Base-by-base conservation (phyloP, 257 asterid species). In the Solanum bulbocastanum region DNA sequence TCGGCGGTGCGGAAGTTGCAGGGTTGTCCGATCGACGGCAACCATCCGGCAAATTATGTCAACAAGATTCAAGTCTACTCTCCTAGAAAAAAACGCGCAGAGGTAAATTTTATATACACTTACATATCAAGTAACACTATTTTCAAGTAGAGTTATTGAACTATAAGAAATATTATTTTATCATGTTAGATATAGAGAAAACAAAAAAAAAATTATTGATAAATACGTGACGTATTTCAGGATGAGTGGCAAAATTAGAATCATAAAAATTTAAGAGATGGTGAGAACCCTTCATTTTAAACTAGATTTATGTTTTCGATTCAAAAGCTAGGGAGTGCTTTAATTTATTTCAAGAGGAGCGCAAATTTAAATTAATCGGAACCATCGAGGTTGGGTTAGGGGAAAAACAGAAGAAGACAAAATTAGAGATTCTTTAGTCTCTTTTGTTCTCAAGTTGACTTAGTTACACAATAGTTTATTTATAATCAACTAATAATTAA, bases 21-120 rank as follows among this genome's bases (percentile, higher is more conserved):
- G 2, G 44, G 92, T 5, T 94, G 96, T 52, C 7, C 83, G 0
- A 22, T 32, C 0, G 32, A 44, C 4, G 94, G 95, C n/a, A 91
- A 90, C 35, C 94, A 90, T 73, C 85, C 96, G 0, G 96, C 96
- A 8, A 92, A 92, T 86, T 87, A 87, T 15, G 42, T 93, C 25
- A 49, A 84, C 5, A 32, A 13, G 37, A 88, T 92, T 56, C 86
- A 83, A 46, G 93, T 92, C 5, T 73, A 88, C 85, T 88, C 93
- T 1, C 88, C 90, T 0, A 30, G 78, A 0, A 6, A 49, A 25
- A 93, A 92, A 49, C 93, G 91, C 1, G n/a, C 27, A 11, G 89
- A 91, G 94, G 95, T 62, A 62, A 62, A n/a, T n/a, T 9, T 3
- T 62, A 4, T 23, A 4, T 23, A 62, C 30, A 62, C 68, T 22